Conservation (phyloP, 805 yeast genomes). For the Saccharomycopsis oosterbeekiorum region DNA sequence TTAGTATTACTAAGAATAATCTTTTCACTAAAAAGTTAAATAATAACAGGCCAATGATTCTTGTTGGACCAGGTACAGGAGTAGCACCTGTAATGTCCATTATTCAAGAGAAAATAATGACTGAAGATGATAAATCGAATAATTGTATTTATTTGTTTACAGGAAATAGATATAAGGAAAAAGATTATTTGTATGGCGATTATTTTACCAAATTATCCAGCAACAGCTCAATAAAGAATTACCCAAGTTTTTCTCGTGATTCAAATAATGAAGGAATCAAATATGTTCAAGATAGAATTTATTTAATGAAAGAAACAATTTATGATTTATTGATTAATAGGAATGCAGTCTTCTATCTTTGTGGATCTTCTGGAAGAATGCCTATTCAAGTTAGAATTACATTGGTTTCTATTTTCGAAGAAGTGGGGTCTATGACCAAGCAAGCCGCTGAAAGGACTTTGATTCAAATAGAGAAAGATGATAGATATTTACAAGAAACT, state of each 20-base stretch:
- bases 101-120: slow-evolving; percentile 32
- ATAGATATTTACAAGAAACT: slow-evolving; percentile 77
- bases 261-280: slow-evolving; percentile 29
- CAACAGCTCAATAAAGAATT: slow-evolving; percentile 26
- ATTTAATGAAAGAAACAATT: slow-evolving; percentile 38
- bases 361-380: slow-evolving; percentile 95
- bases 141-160: slow-evolving; percentile 47
- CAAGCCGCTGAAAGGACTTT: slow-evolving; percentile 39
- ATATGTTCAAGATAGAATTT: slow-evolving; percentile 74
- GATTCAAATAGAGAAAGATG: slow-evolving; percentile 47
- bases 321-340: slow-evolving; percentile 39
- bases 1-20: slow-evolving; percentile 2
- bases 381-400: slow-evolving; percentile 84
- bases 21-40: background rate
- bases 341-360: slow-evolving; percentile 61
- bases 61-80: slow-evolving; percentile 94
- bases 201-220: slow-evolving; percentile 37
- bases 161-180: slow-evolving; percentile 60
- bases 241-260: slow-evolving; percentile 42
- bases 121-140: background rate
- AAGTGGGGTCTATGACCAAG: slow-evolving; percentile 32
- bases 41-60: slow-evolving; percentile 40
- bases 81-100: slow-evolving; percentile 84
- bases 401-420: slow-evolving; percentile 48
- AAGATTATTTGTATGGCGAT: slow-evolving; percentile 59